A percentile compares a stretch with the other conserved stretches of the same genome.
Evolutionary conservation across 1,284 basidiomycete species (phyloP).

Genomic region (Stygiomarasmius scandens): DNA sequence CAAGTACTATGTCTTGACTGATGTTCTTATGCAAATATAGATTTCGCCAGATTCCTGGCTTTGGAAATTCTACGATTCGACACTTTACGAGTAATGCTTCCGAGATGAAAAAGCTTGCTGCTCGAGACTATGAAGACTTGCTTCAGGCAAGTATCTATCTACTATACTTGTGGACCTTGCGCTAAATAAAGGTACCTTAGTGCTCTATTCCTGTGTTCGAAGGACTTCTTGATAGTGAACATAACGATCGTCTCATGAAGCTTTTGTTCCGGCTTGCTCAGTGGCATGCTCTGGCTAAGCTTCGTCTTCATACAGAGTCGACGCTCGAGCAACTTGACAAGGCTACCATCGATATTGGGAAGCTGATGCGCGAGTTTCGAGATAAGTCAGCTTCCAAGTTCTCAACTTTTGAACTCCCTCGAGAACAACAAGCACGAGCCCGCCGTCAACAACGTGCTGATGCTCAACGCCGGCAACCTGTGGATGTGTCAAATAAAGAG

Average conservation of each 20-base stretch:
- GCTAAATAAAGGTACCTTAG: constrained; percentile 15
- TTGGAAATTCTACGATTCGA: constrained; percentile 29
- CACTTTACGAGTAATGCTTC: constrained; percentile 30
- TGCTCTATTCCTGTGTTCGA: constrained; percentile 36
- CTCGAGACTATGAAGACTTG: constrained; percentile 35
- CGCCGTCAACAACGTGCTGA: constrained; percentile 4
- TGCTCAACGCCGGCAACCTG: not conserved
- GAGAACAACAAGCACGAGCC: constrained; percentile 16
- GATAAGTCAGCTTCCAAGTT: constrained; percentile 10
- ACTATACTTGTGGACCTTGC: not conserved
- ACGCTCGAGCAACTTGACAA: constrained; percentile 23
- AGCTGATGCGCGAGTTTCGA: constrained; percentile 20
- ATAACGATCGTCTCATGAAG: constrained; percentile 22
- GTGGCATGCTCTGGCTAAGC: constrained; percentile 36
- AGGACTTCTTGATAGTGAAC: constrained; percentile 23
- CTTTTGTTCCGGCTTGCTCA: constrained; percentile 25
- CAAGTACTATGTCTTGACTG: not conserved
- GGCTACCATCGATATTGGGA: constrained; percentile 22
- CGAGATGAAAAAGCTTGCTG: constrained; percentile 34
- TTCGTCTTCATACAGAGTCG: constrained; percentile 27
- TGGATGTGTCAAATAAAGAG: not conserved
- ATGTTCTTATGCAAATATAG: constrained; percentile 12
- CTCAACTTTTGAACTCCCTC: constrained; percentile 20
- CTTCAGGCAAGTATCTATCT: constrained; percentile 26
- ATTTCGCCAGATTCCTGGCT: constrained; percentile 26